These are phyloP conservation scores for Termitomyces sp. DNA, from an alignment of 768 basidiomycete species.

Conservation along the genomic window DNA sequence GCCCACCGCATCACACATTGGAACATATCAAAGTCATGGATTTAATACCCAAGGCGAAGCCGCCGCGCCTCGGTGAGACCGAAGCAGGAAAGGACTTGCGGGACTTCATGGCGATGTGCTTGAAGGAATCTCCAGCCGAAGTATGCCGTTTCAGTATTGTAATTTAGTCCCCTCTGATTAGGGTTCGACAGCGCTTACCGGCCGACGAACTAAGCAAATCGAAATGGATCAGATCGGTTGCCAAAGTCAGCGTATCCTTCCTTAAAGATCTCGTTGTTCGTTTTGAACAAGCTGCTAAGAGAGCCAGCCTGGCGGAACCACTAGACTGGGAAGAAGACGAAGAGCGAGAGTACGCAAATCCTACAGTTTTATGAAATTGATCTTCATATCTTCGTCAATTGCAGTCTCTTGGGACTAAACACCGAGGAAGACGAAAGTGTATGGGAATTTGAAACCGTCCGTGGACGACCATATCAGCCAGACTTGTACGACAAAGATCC, in stretches of 20 bases:
- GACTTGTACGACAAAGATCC: conserved; percentile 19
- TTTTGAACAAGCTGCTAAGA: conserved; percentile 69
- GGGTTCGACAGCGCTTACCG: conserved; percentile 57
- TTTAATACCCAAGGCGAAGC: conserved; percentile 79
- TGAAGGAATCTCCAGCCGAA: conserved; percentile 76
- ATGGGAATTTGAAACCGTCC: conserved; percentile 79
- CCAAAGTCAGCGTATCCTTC: conserved; percentile 59
- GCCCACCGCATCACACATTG: conserved; percentile 81
- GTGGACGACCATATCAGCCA: conserved; percentile 25
- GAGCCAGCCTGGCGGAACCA: conserved; percentile 72
- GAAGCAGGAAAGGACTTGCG: conserved; percentile 83
- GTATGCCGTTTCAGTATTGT: conserved; percentile 35
- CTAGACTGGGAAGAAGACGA: conserved; percentile 71
- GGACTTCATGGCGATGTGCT: conserved; percentile 80
- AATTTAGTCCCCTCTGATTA: not conserved
- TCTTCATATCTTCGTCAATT: not conserved
- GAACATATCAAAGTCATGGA: conserved; percentile 85
- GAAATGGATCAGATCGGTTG: conserved; percentile 82
- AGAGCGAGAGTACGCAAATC: conserved; percentile 40
- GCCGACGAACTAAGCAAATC: conserved; percentile 86
- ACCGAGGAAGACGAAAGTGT: conserved; percentile 33
- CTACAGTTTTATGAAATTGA: not conserved
- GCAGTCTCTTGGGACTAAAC: conserved; percentile 16
- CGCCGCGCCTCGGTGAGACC: conserved; percentile 71
- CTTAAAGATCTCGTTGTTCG: conserved; percentile 79